These are phyloP conservation scores for Reticulascus tulasneorum DNA, from an alignment of 2,329 filamentous ascomycete genomes.

Conservation along the genomic window DNA sequence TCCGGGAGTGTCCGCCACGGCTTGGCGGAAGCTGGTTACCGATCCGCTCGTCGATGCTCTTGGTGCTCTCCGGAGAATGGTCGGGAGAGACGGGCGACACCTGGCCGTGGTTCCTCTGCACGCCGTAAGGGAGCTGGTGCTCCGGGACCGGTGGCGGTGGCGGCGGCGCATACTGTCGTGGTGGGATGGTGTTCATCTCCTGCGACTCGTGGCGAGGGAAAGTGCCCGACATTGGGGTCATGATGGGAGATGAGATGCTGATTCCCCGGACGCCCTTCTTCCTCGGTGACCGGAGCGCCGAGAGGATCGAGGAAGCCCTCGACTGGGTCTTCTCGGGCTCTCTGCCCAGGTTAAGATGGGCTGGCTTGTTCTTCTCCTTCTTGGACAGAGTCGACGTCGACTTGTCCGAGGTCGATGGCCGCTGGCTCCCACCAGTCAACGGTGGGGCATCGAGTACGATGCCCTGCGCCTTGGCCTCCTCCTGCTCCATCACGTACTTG, in stretches of 20 bases:
- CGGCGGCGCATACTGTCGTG: conserved; percentile 54
- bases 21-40: conserved; percentile 32
- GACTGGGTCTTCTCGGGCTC: conserved; percentile 49
- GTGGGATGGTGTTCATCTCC: conserved; percentile 55
- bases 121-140: conserved; percentile 36
- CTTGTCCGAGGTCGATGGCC: conserved; percentile 22
- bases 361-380: conserved; percentile 46
- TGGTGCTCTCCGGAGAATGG: conserved; percentile 41
- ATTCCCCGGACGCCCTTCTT: conserved; percentile 48
- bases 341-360: conserved; percentile 43
- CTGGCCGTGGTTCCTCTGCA: conserved; percentile 23
- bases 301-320: conserved; percentile 55
- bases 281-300: conserved; percentile 58
- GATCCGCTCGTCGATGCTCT: conserved; percentile 55
- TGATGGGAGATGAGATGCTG: conserved; percentile 61
- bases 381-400: conserved; percentile 28
- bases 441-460: conserved; percentile 42
- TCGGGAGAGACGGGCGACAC: conserved; percentile 44
- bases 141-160: conserved; percentile 54
- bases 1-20: conserved; percentile 28
- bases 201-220: conserved; percentile 53
- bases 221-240: conserved; percentile 58
- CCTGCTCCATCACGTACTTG: conserved; percentile 86
- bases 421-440: conserved; percentile 20
- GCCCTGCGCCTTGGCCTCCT: conserved; percentile 61